phyloP scores from a whole-genome alignment of 78 protist genomes.

The Planoprotostelium fungivorum region DNA sequence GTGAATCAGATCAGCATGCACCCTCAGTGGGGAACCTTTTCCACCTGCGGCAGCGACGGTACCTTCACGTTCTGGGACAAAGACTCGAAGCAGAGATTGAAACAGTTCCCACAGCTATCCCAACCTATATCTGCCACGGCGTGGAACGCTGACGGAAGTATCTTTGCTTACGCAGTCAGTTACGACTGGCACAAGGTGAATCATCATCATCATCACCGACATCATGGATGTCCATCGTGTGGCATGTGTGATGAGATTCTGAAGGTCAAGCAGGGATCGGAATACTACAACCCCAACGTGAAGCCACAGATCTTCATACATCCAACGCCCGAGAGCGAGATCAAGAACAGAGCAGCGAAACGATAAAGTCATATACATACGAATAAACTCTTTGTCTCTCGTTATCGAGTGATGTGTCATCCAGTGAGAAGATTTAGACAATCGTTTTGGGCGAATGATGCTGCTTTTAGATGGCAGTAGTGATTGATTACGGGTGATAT shows the following conservation, averaged over 20 bases:
- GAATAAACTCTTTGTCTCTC: no score
- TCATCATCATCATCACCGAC: no score
- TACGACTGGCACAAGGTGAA: slow-evolving; percentile 83
- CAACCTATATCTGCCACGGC: slow-evolving; percentile 51
- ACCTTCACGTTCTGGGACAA: slow-evolving; percentile 82
- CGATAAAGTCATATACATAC: no score
- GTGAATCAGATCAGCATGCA: slow-evolving; percentile 81
- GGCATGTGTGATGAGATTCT: background rate
- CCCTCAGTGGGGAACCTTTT: slow-evolving; percentile 79
- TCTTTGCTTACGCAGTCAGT: slow-evolving; percentile 83
- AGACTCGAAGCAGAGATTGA: slow-evolving; percentile 62
- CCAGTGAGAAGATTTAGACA: no score
- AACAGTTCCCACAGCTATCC: slow-evolving; percentile 26
- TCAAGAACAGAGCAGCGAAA: background rate
- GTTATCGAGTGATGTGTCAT: no score
- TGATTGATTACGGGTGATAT: no score
- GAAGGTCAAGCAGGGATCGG: background rate
- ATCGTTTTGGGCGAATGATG: no score
- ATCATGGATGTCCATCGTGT: no score
- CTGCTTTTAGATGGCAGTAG: no score
- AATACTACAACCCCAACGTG: background rate
- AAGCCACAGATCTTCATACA: background rate
- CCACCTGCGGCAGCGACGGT: slow-evolving; percentile 91
- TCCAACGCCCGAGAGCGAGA: background rate
- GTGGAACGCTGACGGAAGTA: slow-evolving; percentile 68